Percentiles rank a stretch among this genome's conserved stretches.
Evolutionary conservation across 1,284 basidiomycete species (phyloP).

Genomic region (Sanghuangporus sanghuang): DNA sequence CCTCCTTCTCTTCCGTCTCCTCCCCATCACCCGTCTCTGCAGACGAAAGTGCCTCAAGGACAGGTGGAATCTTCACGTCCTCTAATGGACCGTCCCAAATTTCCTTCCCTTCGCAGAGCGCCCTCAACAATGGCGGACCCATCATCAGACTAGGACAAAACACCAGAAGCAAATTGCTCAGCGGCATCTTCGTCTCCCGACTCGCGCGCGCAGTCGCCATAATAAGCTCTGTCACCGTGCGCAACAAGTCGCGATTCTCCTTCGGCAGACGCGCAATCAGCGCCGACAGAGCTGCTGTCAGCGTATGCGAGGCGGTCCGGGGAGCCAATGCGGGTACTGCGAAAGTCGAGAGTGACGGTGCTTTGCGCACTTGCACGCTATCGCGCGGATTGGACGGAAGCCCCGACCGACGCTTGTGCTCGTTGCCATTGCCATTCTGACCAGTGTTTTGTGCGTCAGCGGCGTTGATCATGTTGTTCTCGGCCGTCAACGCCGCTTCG

Average conservation of each 20-base stretch:
- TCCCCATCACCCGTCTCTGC: not conserved
- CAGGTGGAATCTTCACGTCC: not conserved
- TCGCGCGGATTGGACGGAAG: slow-evolving; percentile 42
- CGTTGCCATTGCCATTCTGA: slow-evolving; percentile 17
- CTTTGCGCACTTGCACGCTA: slow-evolving; percentile 51
- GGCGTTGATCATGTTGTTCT: slow-evolving; percentile 35
- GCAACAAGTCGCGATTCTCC: slow-evolving; percentile 69
- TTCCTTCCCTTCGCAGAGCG: slow-evolving; percentile 63
- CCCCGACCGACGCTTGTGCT: slow-evolving; percentile 28
- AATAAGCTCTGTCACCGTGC: slow-evolving; percentile 70
- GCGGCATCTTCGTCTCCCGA: slow-evolving; percentile 77
- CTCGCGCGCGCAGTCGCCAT: slow-evolving; percentile 56
- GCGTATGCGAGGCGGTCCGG: slow-evolving; percentile 49
- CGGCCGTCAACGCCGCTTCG: slow-evolving; percentile 64
- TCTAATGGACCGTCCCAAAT: slow-evolving; percentile 48
- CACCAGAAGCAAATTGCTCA: slow-evolving; percentile 74
- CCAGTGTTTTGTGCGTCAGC: slow-evolving; percentile 25
- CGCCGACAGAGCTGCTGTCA: slow-evolving; percentile 47
- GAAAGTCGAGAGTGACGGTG: slow-evolving; percentile 66
- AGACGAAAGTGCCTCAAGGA: not conserved
- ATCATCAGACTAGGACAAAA: slow-evolving; percentile 79
- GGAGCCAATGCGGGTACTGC: slow-evolving; percentile 8
- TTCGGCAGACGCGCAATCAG: slow-evolving; percentile 61
- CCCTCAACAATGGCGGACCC: slow-evolving; percentile 67
- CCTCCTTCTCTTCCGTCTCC: not conserved